These are phyloP conservation scores for Helotiales sp. DNA, from an alignment of 2,329 filamentous ascomycete genomes.

Conservation along the genomic window DNA sequence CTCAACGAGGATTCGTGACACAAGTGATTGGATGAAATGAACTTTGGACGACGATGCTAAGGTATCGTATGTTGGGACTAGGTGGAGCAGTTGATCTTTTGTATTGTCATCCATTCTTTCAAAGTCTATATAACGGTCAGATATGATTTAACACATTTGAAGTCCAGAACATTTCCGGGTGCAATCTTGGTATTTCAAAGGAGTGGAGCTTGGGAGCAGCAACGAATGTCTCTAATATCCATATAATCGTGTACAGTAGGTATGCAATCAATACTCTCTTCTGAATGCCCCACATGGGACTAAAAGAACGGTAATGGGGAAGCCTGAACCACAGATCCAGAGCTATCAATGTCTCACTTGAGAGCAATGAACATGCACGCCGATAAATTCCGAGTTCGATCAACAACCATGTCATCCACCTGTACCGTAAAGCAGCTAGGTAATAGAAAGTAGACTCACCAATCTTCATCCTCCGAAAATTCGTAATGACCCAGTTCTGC, in stretches of 20 bases:
- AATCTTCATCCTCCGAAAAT: constrained; percentile 64
- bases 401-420: not conserved
- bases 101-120: constrained; percentile 42
- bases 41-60: constrained; percentile 57
- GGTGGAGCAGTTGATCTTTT: constrained; percentile 43
- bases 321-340: not conserved
- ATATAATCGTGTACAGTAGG: no score
- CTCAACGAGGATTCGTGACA: constrained; percentile 60
- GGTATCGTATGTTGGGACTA: constrained; percentile 60
- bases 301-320: not conserved
- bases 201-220: no score
- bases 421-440: not conserved
- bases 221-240: no score
- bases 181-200: no score
- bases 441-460: constrained; percentile 28
- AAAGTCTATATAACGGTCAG: constrained; percentile 41
- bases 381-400: not conserved
- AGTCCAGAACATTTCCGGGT: not conserved
- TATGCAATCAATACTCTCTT: no score
- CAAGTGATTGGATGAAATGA: constrained; percentile 61
- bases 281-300: not conserved
- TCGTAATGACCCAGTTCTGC: constrained; percentile 73
- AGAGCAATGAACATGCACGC: not conserved
- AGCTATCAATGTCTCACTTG: not conserved
- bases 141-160: not conserved